Evolutionary conservation across 2,329 filamentous ascomycete genomes (phyloP).

Genomic region (Plenodomus biglobosus): DNA sequence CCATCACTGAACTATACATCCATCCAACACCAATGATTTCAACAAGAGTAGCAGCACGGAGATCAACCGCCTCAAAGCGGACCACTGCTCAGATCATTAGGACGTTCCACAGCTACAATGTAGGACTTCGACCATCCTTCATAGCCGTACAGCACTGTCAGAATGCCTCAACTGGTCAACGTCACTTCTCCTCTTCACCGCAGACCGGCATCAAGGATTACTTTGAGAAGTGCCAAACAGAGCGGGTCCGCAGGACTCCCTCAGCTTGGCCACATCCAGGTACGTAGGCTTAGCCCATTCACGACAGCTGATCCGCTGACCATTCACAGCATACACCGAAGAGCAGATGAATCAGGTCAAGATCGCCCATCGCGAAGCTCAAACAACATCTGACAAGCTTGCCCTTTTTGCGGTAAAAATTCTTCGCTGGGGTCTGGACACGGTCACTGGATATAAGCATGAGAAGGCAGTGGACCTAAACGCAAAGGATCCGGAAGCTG

Average conservation of each 20-base stretch:
- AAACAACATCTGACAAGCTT: constrained; percentile 72
- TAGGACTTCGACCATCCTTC: constrained; percentile 37
- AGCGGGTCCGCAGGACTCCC: constrained; percentile 49
- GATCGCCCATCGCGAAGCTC: constrained; percentile 74
- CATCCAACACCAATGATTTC: constrained; percentile 31
- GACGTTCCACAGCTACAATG: constrained; percentile 38
- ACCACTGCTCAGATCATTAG: constrained; percentile 44
- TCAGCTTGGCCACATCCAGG: constrained; percentile 54
- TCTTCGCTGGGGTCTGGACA: constrained; percentile 77
- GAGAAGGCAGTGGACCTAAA: constrained; percentile 53
- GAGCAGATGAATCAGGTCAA: constrained; percentile 74
- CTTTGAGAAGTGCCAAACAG: constrained; percentile 50
- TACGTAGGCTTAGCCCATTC: constrained; percentile 17
- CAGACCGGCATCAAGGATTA: constrained; percentile 47
- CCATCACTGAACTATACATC: constrained; percentile 6
- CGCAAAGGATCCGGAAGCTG: constrained; percentile 51
- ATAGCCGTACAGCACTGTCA: constrained; percentile 34
- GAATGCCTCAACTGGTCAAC: constrained; percentile 21
- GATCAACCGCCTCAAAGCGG: constrained; percentile 39
- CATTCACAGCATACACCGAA: constrained; percentile 63
- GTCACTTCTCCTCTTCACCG: constrained; percentile 48
- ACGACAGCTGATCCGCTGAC: constrained; percentile 9
- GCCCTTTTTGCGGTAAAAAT: constrained; percentile 77
- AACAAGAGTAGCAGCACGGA: constrained; percentile 22
- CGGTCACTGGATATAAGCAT: constrained; percentile 78